Base-by-base conservation (phyloP, 148 eudicot species). In the Persicaria tinctoria region DNA sequence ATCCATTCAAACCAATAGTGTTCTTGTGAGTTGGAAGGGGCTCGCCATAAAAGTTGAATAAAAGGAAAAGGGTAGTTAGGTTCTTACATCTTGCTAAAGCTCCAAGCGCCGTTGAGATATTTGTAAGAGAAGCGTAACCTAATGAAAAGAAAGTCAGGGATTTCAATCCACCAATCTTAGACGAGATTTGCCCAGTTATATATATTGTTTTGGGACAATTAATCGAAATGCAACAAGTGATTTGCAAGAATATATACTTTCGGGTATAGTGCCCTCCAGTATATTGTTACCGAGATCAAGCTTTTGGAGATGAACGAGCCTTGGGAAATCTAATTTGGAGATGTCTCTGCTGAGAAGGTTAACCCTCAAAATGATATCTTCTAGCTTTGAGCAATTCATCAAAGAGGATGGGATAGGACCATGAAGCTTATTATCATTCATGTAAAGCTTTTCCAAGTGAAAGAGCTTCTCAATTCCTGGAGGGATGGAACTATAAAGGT, bases 281-380 rank as follows among this genome's bases (percentile, higher is more conserved):
- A 51, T 56, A 75, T 93, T 93, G 78, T 85, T 81, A 56, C 93
- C 97, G 1, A 93, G 89, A 83, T 93, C 98, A 69, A 93, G 79
- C 14, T 76, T 81, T 73, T 66, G 63, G 71, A 93, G 89, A 23
- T 70, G 83, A 18, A 72, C 27, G 51, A 91, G 89, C 9, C 69
- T 78, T 0, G 97, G 87, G 80, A 93, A 93, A 85, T 93, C 83
- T 50, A 93, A 85, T 8, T 82, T 78, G 7, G 94, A 88, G 68
- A 91, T 90, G 76, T 87, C 82, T 74, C 97, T 97, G 62, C 32
- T 38, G 10, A 93, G 85, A 6, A n/a, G 17, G 82, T 93, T 93
- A 71, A 88, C 88, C 82, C 98, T 80, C 47, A 93, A 79, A 75
- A 80, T 88, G 49, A 93, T 85, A 70, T 50, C 74, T 45, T 68